These are phyloP conservation scores for Kodamaea plutei DNA, from an alignment of 1,139 yeast species.

Conservation along the genomic window DNA sequence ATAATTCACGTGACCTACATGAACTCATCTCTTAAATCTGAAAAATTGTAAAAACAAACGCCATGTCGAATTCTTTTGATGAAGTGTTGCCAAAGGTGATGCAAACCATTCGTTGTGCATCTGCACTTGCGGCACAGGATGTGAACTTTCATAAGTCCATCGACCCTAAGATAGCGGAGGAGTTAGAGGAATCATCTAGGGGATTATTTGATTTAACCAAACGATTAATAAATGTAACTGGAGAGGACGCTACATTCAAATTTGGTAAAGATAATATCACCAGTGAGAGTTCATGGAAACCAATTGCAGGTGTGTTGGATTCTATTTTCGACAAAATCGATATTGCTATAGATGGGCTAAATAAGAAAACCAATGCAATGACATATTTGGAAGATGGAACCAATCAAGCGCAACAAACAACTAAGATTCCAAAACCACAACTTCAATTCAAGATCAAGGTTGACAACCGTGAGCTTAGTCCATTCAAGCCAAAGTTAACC, in stretches of 20 bases:
- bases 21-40: too few relatives aligned
- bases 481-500: slow-evolving; percentile 71
- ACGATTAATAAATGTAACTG: slow-evolving; percentile 39
- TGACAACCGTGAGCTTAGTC: slow-evolving; percentile 65
- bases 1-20: too few relatives aligned
- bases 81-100: slow-evolving; percentile 41
- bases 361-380: slow-evolving; percentile 14
- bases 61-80: slow-evolving; percentile 12
- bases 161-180: slow-evolving; percentile 46
- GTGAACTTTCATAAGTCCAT: slow-evolving; percentile 67
- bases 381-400: slow-evolving; percentile 48
- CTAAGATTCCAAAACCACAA: slow-evolving; percentile 70
- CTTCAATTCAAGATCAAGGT: slow-evolving; percentile 49
- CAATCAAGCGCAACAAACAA: slow-evolving; percentile 17
- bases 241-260: slow-evolving; percentile 28
- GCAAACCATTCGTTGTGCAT: slow-evolving; percentile 62
- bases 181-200: slow-evolving; percentile 41
- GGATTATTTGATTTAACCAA: slow-evolving; percentile 52
- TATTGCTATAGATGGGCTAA: slow-evolving; percentile 51
- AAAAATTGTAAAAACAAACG: too few relatives aligned
- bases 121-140: slow-evolving; percentile 76
- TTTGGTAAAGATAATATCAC: slow-evolving; percentile 35
- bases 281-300: slow-evolving; percentile 51
- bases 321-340: slow-evolving; percentile 61
- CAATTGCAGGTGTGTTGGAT: slow-evolving; percentile 62